Base-by-base conservation (phyloP, 2,329 filamentous ascomycete genomes). In the Phaeosphaeria sp. region DNA sequence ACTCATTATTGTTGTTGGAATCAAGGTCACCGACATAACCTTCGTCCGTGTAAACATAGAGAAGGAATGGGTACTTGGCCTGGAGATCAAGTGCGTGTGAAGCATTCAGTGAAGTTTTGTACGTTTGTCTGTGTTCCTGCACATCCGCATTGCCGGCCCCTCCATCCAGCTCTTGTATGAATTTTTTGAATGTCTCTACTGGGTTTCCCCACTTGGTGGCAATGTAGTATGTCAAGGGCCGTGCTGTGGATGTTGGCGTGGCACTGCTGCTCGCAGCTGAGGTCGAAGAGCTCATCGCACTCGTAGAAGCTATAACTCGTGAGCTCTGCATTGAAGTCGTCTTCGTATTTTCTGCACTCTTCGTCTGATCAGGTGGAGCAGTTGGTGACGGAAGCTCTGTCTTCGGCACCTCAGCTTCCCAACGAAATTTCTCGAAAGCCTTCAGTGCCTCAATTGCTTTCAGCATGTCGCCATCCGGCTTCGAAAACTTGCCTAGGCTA, bases 341-440 rank as follows among this genome's bases (percentile, higher is more conserved):
- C 3, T 51, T 20, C 9, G 49, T 59, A 9, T 52, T 21, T 11
- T 30, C 48, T 11, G 44, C 43, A 36, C 46, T 56, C 22, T 43
- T 18, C 22, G 44, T 52, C 7, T 21, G 30, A 17, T 46, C 22
- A 13, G 43, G 39, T 4, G 53, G 51, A 17, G 25, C 46, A 43
- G 55, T 50, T 10, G 51, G 33, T 9, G 57, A 44, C 39, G 57
- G 49, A 4, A 33, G 20, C 7, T 57, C 54, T 1, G 47, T 54
- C 33, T 41, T 55, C 3, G 56, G 54, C 46, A 50, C n/a, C 25
- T 62, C 58, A 1, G 27, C 27, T 17, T 60, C 53, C 63, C 59
- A 66, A 17, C 57, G 59, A 48, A 64, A 64, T 7, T 66, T 55
- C 30, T 41, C 30, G n/a, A 63, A 60, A 18, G 48, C 49, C 21